Conservation (phyloP, 2,329 filamentous ascomycete species). For the Exophiala dermatitidis region DNA sequence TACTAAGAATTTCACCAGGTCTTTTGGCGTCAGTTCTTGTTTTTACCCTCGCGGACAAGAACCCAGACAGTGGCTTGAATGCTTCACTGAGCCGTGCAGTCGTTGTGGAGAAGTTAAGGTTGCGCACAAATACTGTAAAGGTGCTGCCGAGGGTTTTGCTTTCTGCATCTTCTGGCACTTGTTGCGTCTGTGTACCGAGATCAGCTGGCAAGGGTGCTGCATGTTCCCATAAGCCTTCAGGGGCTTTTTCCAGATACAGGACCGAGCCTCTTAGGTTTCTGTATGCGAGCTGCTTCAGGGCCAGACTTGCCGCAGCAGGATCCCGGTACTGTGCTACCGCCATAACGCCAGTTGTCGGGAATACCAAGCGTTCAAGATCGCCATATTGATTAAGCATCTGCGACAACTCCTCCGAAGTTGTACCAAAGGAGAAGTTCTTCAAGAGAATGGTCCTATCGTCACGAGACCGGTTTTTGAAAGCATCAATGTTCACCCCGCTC, state of each 20-base stretch:
- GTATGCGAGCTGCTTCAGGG: constrained; percentile 80
- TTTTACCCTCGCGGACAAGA: constrained; percentile 82
- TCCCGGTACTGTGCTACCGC: constrained; percentile 86
- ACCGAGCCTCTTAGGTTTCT: constrained; percentile 85
- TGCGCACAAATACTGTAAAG: constrained; percentile 85
- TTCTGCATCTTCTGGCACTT: constrained; percentile 29
- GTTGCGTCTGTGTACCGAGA: constrained; percentile 20
- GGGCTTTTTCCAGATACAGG: constrained; percentile 88
- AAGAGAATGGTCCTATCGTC: constrained; percentile 83
- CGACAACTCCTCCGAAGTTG: constrained; percentile 68
- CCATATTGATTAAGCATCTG: constrained; percentile 81
- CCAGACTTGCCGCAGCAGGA: constrained; percentile 69
- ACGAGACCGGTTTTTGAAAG: constrained; percentile 77
- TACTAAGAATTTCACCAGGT: constrained; percentile 78
- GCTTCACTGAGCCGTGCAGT: constrained; percentile 66
- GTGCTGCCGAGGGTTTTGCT: constrained; percentile 34
- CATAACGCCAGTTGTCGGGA: constrained; percentile 88
- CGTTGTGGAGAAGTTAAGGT: constrained; percentile 86
- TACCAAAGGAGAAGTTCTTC: constrained; percentile 88
- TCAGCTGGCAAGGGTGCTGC: constrained; percentile 26
- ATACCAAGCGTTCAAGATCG: constrained; percentile 69
- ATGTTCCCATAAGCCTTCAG: constrained; percentile 66
- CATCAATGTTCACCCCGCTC: constrained; percentile 84
- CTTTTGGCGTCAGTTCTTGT: constrained; percentile 91
- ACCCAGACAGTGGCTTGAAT: constrained; percentile 77